phyloP scores from a whole-genome alignment of 768 basidiomycete species.

The Chalciporus piperatus region DNA sequence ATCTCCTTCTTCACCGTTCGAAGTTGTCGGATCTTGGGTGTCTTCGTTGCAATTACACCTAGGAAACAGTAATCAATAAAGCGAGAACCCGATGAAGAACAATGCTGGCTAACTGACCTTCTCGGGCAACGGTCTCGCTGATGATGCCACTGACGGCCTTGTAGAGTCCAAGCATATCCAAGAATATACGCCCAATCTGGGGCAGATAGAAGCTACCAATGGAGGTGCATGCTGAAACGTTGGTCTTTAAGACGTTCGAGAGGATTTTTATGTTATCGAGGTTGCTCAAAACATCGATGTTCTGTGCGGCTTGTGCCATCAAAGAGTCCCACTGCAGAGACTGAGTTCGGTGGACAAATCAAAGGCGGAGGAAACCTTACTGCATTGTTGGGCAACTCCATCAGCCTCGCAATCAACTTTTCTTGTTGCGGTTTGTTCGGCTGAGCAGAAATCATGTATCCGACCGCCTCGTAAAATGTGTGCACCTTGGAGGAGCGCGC shows the following conservation, averaged over 20 bases:
- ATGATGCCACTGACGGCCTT: slow-evolving; percentile 97
- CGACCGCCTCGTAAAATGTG: slow-evolving; percentile 98
- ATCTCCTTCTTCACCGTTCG: slow-evolving; percentile 99
- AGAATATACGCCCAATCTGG: slow-evolving; percentile 93
- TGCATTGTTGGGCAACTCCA: slow-evolving; percentile 97
- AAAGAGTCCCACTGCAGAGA: slow-evolving; percentile 85
- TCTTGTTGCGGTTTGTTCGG: slow-evolving; percentile 98
- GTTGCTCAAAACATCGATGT: slow-evolving; percentile 87
- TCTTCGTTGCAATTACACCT: slow-evolving; percentile 93
- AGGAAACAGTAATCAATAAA: slow-evolving; percentile 4
- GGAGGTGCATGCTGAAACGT: slow-evolving; percentile 95
- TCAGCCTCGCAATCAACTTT: slow-evolving; percentile 88
- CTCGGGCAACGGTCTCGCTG: slow-evolving; percentile 84
- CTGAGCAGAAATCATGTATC: slow-evolving; percentile 99
- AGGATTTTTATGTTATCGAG: slow-evolving; percentile 95
- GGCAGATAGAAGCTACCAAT: slow-evolving; percentile 97
- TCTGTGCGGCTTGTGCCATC: slow-evolving; percentile 93
- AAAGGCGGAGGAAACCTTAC: slow-evolving; percentile 42
- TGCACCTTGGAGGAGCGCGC: slow-evolving; percentile 54
- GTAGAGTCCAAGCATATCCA: slow-evolving; percentile 98
- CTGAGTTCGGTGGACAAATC: neutral
- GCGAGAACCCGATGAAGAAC: neutral
- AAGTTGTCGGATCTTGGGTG: slow-evolving; percentile 90
- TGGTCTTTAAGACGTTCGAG: slow-evolving; percentile 96
- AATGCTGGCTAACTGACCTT: slow-evolving; percentile 49